Evolutionary conservation across 192 early-diverging fungal genomes (phyloP).

Genomic region (Entomortierella chlamydospora): DNA sequence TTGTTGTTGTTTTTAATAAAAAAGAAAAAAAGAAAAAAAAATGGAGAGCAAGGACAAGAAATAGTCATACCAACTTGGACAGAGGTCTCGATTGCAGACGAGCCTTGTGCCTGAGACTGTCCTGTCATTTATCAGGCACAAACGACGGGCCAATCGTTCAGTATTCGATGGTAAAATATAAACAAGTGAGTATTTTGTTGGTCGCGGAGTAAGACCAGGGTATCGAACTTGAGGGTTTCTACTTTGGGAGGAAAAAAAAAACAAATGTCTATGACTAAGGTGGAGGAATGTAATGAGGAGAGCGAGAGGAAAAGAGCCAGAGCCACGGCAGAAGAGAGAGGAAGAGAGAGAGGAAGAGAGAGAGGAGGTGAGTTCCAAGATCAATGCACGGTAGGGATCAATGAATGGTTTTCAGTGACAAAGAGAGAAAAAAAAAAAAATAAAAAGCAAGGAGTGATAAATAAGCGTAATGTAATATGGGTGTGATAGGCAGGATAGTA

Average conservation of each 20-base stretch:
- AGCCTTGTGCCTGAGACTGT: constrained; percentile 33
- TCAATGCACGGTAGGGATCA: too few relatives aligned
- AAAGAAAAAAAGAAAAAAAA: background rate
- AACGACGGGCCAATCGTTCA: background rate
- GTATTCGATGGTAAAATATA: background rate
- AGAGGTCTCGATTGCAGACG: constrained; percentile 45
- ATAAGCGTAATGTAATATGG: too few relatives aligned
- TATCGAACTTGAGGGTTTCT: background rate
- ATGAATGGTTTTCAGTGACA: background rate
- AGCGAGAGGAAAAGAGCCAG: too few relatives aligned
- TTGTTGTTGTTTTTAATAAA: too few relatives aligned
- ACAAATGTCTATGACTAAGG: background rate
- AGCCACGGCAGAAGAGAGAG: too few relatives aligned
- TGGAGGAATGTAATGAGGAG: background rate
- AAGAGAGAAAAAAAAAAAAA: background rate
- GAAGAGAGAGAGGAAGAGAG: background rate
- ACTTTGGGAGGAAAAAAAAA: background rate
- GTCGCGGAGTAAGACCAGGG: background rate
- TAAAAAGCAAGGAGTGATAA: background rate
- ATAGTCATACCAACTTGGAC: constrained; percentile 49
- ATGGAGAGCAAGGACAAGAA: background rate
- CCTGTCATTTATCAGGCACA: constrained; percentile 24
- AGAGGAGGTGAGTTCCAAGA: background rate
- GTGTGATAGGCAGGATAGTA: background rate
- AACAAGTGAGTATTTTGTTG: background rate